Evolutionary conservation across 306 rosid species (phyloP), one percentile per base, ranked within the genome.

Genomic region (Quercus rubra): DNA sequence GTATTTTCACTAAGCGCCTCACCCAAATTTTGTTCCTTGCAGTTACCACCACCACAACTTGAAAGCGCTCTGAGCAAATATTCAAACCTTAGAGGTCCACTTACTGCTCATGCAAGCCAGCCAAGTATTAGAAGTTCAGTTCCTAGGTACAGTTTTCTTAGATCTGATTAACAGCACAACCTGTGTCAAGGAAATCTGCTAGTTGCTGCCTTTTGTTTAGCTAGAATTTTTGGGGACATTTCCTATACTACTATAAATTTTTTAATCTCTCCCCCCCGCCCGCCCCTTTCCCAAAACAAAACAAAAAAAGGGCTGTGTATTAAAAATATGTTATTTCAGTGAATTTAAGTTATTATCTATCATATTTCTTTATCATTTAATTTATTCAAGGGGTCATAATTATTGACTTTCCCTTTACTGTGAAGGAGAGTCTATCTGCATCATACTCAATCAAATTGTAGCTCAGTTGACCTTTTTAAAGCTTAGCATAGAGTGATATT

Each of bases 21-120:
- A 11, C 17, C 54, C 54, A 10, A 49, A 49, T 49, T 49, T 49
- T 74, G 51, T 52, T 74, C 66, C 80, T 80, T 89, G 86, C 88
- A 96, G 99, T 87, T 93, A 81, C 98, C 99, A 8, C 85, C 96
- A 73, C 90, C 87, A 64, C 99, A 91, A 83, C 94, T 93, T 56
- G 98, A 96, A 84, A 89, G 87, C 54, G 93, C 99, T 76, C 82
- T 93, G 78, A 93, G 90, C 90, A 96, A 83, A 85, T 91, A 96
- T 55, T 83, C 82, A 4, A 93, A 80, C 79, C 94, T 93, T 84
- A 87, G 87, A 88, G 88, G 82, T 74, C 85, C 97, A 41, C 96
- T 90, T 81, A 90, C 94, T 80, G 83, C 96, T 71, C 91, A 87
- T 83, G 99, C 96, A 78, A 85, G 79, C 83, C 99, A 93, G 81